phyloP scores from a whole-genome alignment of 108 stramenopile genomes.

The Thalassiosira profunda region DNA sequence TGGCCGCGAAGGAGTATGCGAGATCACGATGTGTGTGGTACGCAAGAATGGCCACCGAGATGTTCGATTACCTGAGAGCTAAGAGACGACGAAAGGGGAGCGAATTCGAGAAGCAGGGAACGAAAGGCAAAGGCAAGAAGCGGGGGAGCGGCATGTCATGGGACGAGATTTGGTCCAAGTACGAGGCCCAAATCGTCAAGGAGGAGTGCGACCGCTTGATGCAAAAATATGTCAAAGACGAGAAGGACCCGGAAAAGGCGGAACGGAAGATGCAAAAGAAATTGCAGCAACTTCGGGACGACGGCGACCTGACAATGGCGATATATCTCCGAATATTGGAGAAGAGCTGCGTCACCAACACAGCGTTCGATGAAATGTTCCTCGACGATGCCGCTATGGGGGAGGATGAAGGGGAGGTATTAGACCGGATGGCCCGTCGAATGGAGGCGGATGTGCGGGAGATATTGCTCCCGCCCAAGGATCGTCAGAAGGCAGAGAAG shows the following conservation, averaged over 20 bases:
- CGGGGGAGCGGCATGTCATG: constrained; percentile 51
- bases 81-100: constrained; percentile 43
- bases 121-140: too few relatives aligned
- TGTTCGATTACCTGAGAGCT: constrained; percentile 62
- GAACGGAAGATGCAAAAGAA: constrained; percentile 8
- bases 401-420: constrained; percentile 7
- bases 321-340: constrained; percentile 61
- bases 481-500: constrained; percentile 12
- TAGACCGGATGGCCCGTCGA: constrained; percentile 13
- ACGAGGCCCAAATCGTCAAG: constrained; percentile 44
- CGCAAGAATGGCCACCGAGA: constrained; percentile 38
- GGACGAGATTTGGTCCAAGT: constrained; percentile 67
- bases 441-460: constrained; percentile 15
- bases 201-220: too few relatives aligned
- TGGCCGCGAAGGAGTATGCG: constrained; percentile 67
- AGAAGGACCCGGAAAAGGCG: neutral
- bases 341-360: constrained; percentile 59
- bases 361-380: constrained; percentile 43
- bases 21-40: constrained; percentile 62
- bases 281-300: too few relatives aligned
- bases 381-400: constrained; percentile 1
- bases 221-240: neutral
- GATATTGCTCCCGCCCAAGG: constrained; percentile 7
- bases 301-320: constrained; percentile 37
- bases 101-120: too few relatives aligned